These are phyloP conservation scores for Usnea hakonensis DNA, from an alignment of 495 filamentous ascomycete genomes.

Conservation along the genomic window DNA sequence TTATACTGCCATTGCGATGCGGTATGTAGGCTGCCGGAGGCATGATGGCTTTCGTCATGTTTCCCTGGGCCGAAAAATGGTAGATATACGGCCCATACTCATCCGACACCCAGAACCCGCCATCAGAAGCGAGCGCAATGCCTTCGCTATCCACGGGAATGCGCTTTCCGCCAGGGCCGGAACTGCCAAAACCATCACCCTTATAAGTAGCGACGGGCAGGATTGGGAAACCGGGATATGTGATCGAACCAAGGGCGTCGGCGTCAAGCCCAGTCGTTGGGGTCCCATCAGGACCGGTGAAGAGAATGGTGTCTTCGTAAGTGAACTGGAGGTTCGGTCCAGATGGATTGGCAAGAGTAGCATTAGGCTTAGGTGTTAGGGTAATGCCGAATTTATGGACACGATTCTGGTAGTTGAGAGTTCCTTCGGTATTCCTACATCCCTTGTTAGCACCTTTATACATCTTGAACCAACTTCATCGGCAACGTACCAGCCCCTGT, in stretches of 20 bases:
- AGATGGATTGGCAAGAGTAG: slow-evolving; percentile 50
- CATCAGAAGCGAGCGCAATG: slow-evolving; percentile 55
- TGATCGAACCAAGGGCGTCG: slow-evolving; percentile 45
- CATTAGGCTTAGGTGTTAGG: slow-evolving; percentile 43
- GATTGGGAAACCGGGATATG: slow-evolving; percentile 53
- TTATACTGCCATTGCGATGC: slow-evolving; percentile 50
- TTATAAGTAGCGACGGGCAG: slow-evolving; percentile 60
- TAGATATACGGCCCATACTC: slow-evolving; percentile 76
- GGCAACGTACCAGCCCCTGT: slow-evolving; percentile 58
- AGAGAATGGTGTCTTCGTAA: slow-evolving; percentile 61
- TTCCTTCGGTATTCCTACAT: slow-evolving; percentile 61
- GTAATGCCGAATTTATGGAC: slow-evolving; percentile 64
- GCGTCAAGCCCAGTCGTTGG: slow-evolving; percentile 66
- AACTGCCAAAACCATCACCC: slow-evolving; percentile 66
- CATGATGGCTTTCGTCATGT: slow-evolving; percentile 57
- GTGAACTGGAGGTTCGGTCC: slow-evolving; percentile 55
- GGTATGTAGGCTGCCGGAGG: slow-evolving; percentile 64
- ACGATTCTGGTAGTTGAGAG: slow-evolving; percentile 63
- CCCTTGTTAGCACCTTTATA: background rate
- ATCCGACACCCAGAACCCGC: slow-evolving; percentile 68
- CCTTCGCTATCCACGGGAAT: slow-evolving; percentile 65
- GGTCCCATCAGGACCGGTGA: slow-evolving; percentile 59
- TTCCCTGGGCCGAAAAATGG: slow-evolving; percentile 52
- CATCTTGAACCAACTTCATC: background rate
- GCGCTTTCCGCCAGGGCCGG: slow-evolving; percentile 51